Evolutionary conservation across 345 rosid genomes (phyloP).

Genomic region (Carallia brachiata): DNA sequence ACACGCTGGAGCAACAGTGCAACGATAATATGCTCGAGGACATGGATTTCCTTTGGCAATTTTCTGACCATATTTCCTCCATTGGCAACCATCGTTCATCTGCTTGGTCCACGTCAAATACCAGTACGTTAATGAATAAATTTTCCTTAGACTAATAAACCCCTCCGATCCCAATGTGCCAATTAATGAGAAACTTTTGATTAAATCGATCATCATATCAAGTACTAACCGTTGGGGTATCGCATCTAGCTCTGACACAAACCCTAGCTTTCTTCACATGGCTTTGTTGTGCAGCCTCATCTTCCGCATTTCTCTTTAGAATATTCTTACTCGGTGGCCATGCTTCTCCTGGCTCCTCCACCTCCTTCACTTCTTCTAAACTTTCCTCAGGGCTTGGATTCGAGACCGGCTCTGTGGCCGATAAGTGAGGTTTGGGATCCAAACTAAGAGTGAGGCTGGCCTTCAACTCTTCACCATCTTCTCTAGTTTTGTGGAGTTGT

Average conservation of each 20-base stretch:
- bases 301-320: slow-evolving; percentile 36
- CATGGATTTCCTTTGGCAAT: slow-evolving; percentile 88
- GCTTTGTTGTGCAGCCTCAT: slow-evolving; percentile 50
- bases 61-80: slow-evolving; percentile 97
- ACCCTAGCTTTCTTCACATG: slow-evolving; percentile 81
- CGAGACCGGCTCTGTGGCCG: slow-evolving; percentile 21
- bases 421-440: slow-evolving; percentile 29
- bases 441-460: slow-evolving; percentile 54
- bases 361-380: slow-evolving; percentile 38
- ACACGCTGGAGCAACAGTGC: slow-evolving; percentile 74
- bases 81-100: slow-evolving; percentile 97
- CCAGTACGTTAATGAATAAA: too few species aligned
- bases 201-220: background rate
- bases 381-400: slow-evolving; percentile 36
- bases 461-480: slow-evolving; percentile 42
- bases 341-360: slow-evolving; percentile 37
- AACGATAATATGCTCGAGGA: slow-evolving; percentile 88
- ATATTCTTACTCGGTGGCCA: slow-evolving; percentile 49
- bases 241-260: slow-evolving; percentile 86
- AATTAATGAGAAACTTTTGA: background rate
- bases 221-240: slow-evolving; percentile 63
- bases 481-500: slow-evolving; percentile 18
- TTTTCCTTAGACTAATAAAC: background rate
- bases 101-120: slow-evolving; percentile 15
- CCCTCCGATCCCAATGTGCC: background rate